These are phyloP conservation scores for Blastocrithidia nonstop DNA, from an alignment of 208 protist species.

Conservation along the genomic window DNA sequence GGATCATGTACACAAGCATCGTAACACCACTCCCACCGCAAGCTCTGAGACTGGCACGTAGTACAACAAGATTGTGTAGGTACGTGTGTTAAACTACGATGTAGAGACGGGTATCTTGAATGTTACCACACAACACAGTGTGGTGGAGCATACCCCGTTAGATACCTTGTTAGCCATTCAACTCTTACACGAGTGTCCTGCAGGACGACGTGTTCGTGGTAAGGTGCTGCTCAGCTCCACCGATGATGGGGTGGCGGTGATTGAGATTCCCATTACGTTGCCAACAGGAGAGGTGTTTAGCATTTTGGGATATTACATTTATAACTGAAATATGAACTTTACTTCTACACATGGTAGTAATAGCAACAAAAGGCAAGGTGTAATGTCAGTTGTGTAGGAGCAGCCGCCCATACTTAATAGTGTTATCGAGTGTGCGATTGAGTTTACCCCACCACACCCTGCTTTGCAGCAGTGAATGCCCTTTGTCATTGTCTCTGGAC, in stretches of 20 bases:
- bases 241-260: slow-evolving; percentile 67
- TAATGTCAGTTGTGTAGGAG: slow-evolving; percentile 32
- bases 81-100: slow-evolving; percentile 76
- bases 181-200: slow-evolving; percentile 13
- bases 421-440: too few relatives aligned
- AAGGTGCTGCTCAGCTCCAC: slow-evolving; percentile 63
- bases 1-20: background rate
- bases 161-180: slow-evolving; percentile 23
- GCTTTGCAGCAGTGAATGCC: slow-evolving; percentile 31
- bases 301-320: slow-evolving; percentile 64
- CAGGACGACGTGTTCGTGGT: slow-evolving; percentile 22
- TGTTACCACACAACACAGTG: slow-evolving; percentile 38
- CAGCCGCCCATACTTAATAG: slow-evolving; percentile 20
- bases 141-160: slow-evolving; percentile 52
- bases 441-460: slow-evolving; percentile 38
- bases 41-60: too few relatives aligned
- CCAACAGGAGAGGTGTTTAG: slow-evolving; percentile 8
- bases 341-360: background rate
- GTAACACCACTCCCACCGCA: too few relatives aligned
- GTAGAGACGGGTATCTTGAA: slow-evolving; percentile 42
- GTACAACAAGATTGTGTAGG: slow-evolving; percentile 18
- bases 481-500: slow-evolving; percentile 55
- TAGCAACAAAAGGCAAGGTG: background rate
- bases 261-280: too few relatives aligned
- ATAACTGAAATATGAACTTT: slow-evolving; percentile 18